Percentiles rank a stretch among this genome's conserved stretches.
These are phyloP conservation scores for Pseudotsuga menziesii DNA, from an alignment of 75 land plant species.

Conservation along the genomic window DNA sequence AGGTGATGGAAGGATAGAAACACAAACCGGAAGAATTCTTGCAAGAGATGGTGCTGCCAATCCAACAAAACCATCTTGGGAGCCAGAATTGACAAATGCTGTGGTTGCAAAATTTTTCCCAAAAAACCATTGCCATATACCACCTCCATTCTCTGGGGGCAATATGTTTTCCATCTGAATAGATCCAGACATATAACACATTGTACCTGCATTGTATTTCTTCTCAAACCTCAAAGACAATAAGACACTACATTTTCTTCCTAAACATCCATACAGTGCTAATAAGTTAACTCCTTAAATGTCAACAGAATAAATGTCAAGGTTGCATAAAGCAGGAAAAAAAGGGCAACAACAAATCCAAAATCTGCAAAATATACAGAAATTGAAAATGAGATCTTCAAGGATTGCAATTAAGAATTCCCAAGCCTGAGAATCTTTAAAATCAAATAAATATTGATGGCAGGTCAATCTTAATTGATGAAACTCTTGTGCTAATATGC, in stretches of 20 bases:
- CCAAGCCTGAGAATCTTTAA: no score
- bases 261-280: background rate
- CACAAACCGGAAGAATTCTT: slow-evolving; percentile 76
- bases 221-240: background rate
- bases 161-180: slow-evolving; percentile 72
- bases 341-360: background rate
- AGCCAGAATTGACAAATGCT: slow-evolving; percentile 52
- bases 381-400: background rate
- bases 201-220: slow-evolving; percentile 42
- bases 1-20: background rate
- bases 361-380: background rate
- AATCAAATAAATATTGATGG: no score
- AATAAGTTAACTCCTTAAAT: slow-evolving; percentile 6
- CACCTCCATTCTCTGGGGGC: slow-evolving; percentile 69
- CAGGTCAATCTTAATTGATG: no score
- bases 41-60: slow-evolving; percentile 80
- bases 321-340: background rate
- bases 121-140: slow-evolving; percentile 86
- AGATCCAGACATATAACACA: slow-evolving; percentile 88
- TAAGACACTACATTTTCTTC: background rate
- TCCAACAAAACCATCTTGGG: slow-evolving; percentile 83
- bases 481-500: no score
- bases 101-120: slow-evolving; percentile 63
- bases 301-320: background rate
- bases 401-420: no score